Base-by-base conservation (phyloP, 768 basidiomycete species). In the Lentinula raphanica region DNA sequence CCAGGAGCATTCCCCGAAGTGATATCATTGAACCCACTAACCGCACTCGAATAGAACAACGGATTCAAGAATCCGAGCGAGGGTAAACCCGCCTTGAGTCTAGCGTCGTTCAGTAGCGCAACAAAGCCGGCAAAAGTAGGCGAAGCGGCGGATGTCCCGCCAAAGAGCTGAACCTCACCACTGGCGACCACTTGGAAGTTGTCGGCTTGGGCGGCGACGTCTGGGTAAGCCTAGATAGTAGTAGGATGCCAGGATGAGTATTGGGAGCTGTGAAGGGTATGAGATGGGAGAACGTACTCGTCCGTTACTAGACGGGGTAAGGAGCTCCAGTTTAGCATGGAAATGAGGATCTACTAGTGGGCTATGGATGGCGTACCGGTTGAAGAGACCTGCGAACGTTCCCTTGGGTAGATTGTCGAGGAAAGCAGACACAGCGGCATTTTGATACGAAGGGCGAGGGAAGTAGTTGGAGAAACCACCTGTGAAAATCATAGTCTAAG, bases 1-100 rank as follows among this genome's bases (percentile, higher is more conserved):
- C 80, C 80, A 1, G 78, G 76, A 61, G 76, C 77, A 23, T 70
- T 69, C 13, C 68, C 68, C 12, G 27, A 40, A 6, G 60, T 62
- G 44, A 69, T 67, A 53, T 69, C 68, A 38, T 62, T 66, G 45
- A 69, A 64, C 4, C 64, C 68, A 5, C 44, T 31, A 6, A 60
- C 40, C n/a, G 59, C 63, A 17, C n/a, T 49, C 4, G 60, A 42
- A 28, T 68, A 68, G 3, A 68, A 39, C 3, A 65, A 58, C 6
- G 66, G 67, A 39, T 68, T 68, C 32, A 68, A 23, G 48, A 65
- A 68, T 15, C 67, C 66, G 5, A 68, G 59, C 3, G 62, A 51
- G 7, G 60, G 53, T 21, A 40, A 29, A 0, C 61, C 61, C 9
- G 56, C 54, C 3, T 63, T 64, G 27, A 69, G 49, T 25, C 70